phyloP scores from a whole-genome alignment of 345 rosid genomes.

The Carallia brachiata region DNA sequence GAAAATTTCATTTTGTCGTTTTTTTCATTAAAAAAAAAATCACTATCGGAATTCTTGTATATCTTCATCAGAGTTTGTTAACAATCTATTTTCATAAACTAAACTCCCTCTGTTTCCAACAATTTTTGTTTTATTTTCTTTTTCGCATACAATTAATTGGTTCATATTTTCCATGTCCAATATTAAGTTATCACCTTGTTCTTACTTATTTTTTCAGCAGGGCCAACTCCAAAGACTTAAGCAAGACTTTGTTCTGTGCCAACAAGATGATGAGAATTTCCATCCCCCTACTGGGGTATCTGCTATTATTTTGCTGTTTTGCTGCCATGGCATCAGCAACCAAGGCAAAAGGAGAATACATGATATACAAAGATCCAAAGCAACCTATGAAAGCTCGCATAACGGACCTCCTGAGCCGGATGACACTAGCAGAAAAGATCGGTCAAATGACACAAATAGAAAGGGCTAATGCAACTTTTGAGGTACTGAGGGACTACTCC shows the following conservation, averaged over 20 bases:
- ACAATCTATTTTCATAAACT: too few relatives aligned
- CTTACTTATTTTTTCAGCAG: not conserved
- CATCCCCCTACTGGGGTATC: slow-evolving; percentile 6
- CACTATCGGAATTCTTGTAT: too few relatives aligned
- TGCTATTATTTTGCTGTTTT: not conserved
- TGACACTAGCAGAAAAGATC: slow-evolving; percentile 60
- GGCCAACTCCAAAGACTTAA: not conserved
- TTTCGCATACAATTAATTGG: not conserved
- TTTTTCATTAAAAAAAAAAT: too few relatives aligned
- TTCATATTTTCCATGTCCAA: not conserved
- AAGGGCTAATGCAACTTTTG: slow-evolving; percentile 13
- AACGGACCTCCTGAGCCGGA: slow-evolving; percentile 38
- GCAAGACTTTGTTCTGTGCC: not conserved
- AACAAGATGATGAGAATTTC: not conserved
- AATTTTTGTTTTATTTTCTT: not conserved
- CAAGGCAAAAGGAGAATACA: not conserved
- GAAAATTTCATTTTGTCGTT: too few relatives aligned
- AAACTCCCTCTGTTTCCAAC: too few relatives aligned
- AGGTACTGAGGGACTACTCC: slow-evolving; percentile 6
- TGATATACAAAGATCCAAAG: slow-evolving; percentile 43
- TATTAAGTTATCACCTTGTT: too few relatives aligned
- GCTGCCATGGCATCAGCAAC: not conserved
- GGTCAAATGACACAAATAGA: slow-evolving; percentile 61
- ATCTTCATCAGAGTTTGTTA: too few relatives aligned
- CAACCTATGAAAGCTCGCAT: slow-evolving; percentile 38